Percentiles rank a stretch among this genome's conserved stretches.
phyloP scores from a whole-genome alignment of 2,329 filamentous ascomycete species.

The Coleophoma eucalyptorum region DNA sequence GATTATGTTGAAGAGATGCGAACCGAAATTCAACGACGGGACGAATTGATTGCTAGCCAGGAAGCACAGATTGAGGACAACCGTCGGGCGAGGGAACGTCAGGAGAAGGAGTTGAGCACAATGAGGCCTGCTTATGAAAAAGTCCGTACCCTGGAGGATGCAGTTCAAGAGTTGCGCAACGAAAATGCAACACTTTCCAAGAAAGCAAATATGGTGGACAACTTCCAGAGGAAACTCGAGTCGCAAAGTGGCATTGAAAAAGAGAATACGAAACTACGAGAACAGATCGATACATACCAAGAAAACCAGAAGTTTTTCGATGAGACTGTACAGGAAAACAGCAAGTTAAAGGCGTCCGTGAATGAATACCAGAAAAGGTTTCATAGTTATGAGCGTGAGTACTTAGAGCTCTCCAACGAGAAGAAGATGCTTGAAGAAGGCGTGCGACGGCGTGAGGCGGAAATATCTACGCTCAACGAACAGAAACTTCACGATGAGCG shows the following conservation, averaged over 20 bases:
- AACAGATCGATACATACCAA: slow-evolving; percentile 50
- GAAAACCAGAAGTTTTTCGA: slow-evolving; percentile 37
- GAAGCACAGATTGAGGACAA: slow-evolving; percentile 61
- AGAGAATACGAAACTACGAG: slow-evolving; percentile 51
- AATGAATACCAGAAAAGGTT: slow-evolving; percentile 33
- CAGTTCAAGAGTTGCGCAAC: slow-evolving; percentile 55
- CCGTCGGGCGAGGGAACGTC: slow-evolving; percentile 35
- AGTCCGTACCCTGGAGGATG: slow-evolving; percentile 51
- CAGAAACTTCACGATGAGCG: slow-evolving; percentile 40
- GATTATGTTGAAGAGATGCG: slow-evolving; percentile 51
- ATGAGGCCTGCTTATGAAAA: slow-evolving; percentile 42
- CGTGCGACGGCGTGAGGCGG: slow-evolving; percentile 22
- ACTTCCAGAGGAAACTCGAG: slow-evolving; percentile 60
- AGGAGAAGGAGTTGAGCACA: slow-evolving; percentile 44
- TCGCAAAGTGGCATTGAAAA: slow-evolving; percentile 50
- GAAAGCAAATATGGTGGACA: slow-evolving; percentile 59
- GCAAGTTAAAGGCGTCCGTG: slow-evolving; percentile 28
- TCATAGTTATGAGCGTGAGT: slow-evolving; percentile 26
- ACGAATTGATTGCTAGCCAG: slow-evolving; percentile 67
- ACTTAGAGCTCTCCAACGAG: slow-evolving; percentile 32
- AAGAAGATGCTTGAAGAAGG: slow-evolving; percentile 44
- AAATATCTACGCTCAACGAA: slow-evolving; percentile 28
- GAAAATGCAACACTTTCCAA: slow-evolving; percentile 55
- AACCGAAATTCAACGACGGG: slow-evolving; percentile 58
- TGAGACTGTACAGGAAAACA: slow-evolving; percentile 21